Percentiles rank a stretch among this genome's conserved stretches.
Conservation (phyloP, 305 asterid genomes). For the Lippia alba region DNA sequence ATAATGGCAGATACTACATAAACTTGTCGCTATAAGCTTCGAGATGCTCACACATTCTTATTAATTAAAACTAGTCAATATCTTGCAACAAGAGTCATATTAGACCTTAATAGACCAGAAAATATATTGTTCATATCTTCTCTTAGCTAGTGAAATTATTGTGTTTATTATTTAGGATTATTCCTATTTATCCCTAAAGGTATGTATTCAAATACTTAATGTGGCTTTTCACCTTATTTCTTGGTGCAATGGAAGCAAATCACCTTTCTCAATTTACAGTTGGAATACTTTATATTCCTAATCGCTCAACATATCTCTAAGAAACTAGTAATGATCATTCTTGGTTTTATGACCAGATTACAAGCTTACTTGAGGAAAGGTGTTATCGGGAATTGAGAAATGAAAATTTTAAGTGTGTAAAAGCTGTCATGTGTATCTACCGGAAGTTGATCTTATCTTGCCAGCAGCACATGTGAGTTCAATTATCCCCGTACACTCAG, state of each 20-base stretch:
- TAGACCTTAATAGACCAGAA: constrained; percentile 5
- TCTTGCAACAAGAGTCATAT: constrained; percentile 8
- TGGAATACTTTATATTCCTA: constrained; percentile 21
- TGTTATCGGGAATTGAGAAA: constrained; percentile 74
- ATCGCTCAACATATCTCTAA: constrained; percentile 8
- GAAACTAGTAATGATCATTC: constrained; percentile 28
- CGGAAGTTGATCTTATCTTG: constrained; percentile 70
- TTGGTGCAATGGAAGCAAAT: constrained; percentile 17
- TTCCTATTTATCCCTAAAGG: not conserved
- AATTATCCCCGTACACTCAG: constrained; percentile 29
- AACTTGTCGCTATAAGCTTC: not conserved
- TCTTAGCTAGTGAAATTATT: not conserved
- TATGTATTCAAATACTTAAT: constrained; percentile 13
- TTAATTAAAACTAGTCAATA: not conserved
- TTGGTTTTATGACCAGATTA: constrained; percentile 57
- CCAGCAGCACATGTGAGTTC: constrained; percentile 84
- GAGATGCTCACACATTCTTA: not conserved
- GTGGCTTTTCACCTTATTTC: not conserved
- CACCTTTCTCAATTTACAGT: constrained; percentile 17
- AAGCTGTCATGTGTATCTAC: constrained; percentile 72
- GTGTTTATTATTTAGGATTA: not conserved
- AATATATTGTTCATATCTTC: not conserved
- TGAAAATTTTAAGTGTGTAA: constrained; percentile 63
- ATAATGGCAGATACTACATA: not conserved
- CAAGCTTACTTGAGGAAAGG: constrained; percentile 82